Base-by-base conservation (phyloP, 108 stramenopile genomes). In the Thalassiosira profunda region DNA sequence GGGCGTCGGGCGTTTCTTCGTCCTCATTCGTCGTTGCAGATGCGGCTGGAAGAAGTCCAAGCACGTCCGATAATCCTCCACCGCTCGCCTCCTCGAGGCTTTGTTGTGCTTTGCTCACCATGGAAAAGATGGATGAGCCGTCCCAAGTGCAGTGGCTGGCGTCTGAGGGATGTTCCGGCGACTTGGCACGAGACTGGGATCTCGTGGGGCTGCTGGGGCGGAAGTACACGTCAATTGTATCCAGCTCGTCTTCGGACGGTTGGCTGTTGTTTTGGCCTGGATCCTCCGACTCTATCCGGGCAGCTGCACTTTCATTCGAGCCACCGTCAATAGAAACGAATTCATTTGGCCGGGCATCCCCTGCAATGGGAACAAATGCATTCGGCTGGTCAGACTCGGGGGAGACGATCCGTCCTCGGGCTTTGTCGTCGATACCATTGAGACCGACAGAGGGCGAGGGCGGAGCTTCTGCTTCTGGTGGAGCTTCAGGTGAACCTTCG, bases 171-270 rank as follows among this genome's bases (percentile, higher is more conserved):
- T 46, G 42, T 35, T 30, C 35, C 10, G 30, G 24, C 15, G 17
- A n/a, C 11, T 52, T 52, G 1, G 51, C 30, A n/a, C n/a, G n/a
- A n/a, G n/a, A n/a, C n/a, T n/a, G n/a, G n/a, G n/a, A n/a, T n/a
- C 49, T 52, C 49, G 14, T 44, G 15, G 26, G 23, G 18, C 28
- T 49, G 42, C 12, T 35, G 59, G 24, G 15, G 21, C 64, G 64
- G 21, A 67, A 66, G 31, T 66, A 60, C 34, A 74, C 28, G 51
- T 74, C 64, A 26, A 74, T 74, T 5, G 74, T 65, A 31, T 66
- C 74, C 9, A 66, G 21, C 52, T 52, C 58, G 36, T 74, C 74
- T 1, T 58, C 63, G 34, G 21, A 23, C 11, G 29, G 14, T 40
- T 49, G 42, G n/a, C 1, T 25, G 46, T 2, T 47, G 2, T 20